A percentile compares a stretch with the other conserved stretches of the same genome.
phyloP scores from a whole-genome alignment of 2,329 filamentous ascomycete genomes.

The Monascus ruber region DNA sequence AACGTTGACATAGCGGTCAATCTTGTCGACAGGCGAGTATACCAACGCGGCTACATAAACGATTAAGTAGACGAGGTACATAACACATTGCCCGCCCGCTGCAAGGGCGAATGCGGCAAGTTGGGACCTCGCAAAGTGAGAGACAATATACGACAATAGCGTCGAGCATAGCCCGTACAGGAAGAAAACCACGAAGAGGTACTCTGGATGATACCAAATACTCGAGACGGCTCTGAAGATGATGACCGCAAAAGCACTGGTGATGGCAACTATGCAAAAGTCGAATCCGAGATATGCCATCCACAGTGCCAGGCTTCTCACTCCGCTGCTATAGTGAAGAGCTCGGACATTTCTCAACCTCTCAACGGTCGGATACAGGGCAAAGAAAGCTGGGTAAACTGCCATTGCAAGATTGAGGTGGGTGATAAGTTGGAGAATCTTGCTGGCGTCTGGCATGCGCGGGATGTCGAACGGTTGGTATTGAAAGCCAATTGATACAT shows the following conservation, averaged over 20 bases:
- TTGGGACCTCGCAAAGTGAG: conserved; percentile 66
- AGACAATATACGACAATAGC: conserved; percentile 68
- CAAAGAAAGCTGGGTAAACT: conserved; percentile 75
- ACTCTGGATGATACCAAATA: conserved; percentile 68
- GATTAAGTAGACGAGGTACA: conserved; percentile 62
- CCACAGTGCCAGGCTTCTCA: conserved; percentile 73
- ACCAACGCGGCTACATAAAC: conserved; percentile 62
- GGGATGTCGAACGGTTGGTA: conserved; percentile 68
- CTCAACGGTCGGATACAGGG: conserved; percentile 80
- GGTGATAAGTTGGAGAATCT: conserved; percentile 65
- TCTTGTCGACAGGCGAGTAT: conserved; percentile 57
- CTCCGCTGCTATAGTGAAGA: conserved; percentile 84
- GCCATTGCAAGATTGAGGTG: conserved; percentile 73
- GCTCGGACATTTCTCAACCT: conserved; percentile 67
- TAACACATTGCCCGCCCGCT: conserved; percentile 61
- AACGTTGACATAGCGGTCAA: conserved; percentile 56
- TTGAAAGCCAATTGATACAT: conserved; percentile 57
- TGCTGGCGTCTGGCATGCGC: conserved; percentile 55
- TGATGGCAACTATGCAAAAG: conserved; percentile 58
- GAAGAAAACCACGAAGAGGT: conserved; percentile 69
- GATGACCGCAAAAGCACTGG: conserved; percentile 54
- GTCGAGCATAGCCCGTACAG: conserved; percentile 72
- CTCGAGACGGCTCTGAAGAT: conserved; percentile 53
- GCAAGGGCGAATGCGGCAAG: conserved; percentile 76
- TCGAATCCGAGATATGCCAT: conserved; percentile 72